These are phyloP conservation scores for Polytrichum commune DNA, from an alignment of 225 moss, liverwort and hornwort genomes.

Conservation along the genomic window DNA sequence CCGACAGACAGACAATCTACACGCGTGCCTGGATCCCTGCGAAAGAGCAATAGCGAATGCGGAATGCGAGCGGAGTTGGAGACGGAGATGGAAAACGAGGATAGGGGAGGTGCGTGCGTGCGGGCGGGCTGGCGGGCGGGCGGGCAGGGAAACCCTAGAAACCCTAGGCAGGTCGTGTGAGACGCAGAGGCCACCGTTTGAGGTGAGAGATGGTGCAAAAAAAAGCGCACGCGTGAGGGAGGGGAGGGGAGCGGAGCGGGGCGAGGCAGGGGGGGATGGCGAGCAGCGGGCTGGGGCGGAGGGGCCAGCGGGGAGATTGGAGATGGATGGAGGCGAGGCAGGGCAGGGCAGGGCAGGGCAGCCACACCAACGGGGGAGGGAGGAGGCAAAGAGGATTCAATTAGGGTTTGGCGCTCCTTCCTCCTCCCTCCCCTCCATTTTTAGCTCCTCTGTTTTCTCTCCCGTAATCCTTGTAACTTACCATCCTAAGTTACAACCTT, in stretches of 20 bases:
- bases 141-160: no score
- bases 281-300: no score
- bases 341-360: neutral
- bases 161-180: no score
- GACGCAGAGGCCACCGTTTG: no score
- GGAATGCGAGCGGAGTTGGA: neutral
- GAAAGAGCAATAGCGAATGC: constrained; percentile 9
- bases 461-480: no score
- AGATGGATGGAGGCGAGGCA: no score
- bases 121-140: no score
- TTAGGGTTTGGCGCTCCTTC: constrained; percentile 69
- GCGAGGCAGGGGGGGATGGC: no score
- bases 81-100: neutral
- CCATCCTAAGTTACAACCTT: no score
- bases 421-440: constrained; percentile 26
- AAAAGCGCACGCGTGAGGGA: neutral
- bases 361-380: neutral
- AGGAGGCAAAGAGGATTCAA: constrained; percentile 24
- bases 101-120: no score
- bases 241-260: neutral
- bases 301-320: no score
- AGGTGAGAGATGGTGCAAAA: neutral
- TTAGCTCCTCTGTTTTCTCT: constrained; percentile 24
- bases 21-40: constrained; percentile 8
- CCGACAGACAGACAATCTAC: neutral